These are phyloP conservation scores for Trichosporon faecale DNA, from an alignment of 1,284 basidiomycete species.

Conservation along the genomic window DNA sequence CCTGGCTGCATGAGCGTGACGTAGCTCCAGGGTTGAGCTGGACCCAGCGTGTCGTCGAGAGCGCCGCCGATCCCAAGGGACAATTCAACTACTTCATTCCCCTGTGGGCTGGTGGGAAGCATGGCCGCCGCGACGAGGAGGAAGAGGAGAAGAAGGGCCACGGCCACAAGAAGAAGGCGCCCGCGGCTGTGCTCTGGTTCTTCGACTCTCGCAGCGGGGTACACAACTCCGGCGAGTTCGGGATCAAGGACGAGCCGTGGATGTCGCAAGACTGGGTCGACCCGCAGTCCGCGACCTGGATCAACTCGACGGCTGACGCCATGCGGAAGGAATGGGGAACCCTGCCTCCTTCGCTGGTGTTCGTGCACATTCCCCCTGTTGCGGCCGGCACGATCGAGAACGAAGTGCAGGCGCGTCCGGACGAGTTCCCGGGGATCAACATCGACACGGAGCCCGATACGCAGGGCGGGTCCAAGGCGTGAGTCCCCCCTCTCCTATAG, in stretches of 20 bases:
- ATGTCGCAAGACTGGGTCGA: constrained; percentile 29
- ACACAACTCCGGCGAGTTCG: constrained; percentile 21
- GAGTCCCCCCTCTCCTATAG: too few relatives aligned
- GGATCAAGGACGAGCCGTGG: constrained; percentile 15
- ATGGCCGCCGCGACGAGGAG: too few relatives aligned
- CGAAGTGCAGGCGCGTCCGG: background rate
- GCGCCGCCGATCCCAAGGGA: constrained; percentile 14
- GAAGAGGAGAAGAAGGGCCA: background rate
- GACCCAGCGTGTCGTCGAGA: constrained; percentile 11
- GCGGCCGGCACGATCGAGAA: background rate
- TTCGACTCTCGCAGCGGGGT: constrained; percentile 24
- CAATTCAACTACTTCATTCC: constrained; percentile 31
- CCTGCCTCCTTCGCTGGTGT: constrained; percentile 23
- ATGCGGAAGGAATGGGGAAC: constrained; percentile 19
- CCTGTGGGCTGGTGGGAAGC: constrained; percentile 18
- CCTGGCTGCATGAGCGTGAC: constrained; percentile 10
- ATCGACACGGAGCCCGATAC: constrained; percentile 9
- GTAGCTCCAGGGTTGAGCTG: background rate
- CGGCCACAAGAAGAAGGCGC: background rate
- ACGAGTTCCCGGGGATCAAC: constrained; percentile 16
- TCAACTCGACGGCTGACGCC: constrained; percentile 6
- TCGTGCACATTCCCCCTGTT: constrained; percentile 27
- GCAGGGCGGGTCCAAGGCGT: constrained; percentile 9
- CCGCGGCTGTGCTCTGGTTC: constrained; percentile 29
- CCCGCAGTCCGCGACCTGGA: constrained; percentile 18